phyloP scores from a whole-genome alignment of 306 rosid species.

The Trifolium pratense region DNA sequence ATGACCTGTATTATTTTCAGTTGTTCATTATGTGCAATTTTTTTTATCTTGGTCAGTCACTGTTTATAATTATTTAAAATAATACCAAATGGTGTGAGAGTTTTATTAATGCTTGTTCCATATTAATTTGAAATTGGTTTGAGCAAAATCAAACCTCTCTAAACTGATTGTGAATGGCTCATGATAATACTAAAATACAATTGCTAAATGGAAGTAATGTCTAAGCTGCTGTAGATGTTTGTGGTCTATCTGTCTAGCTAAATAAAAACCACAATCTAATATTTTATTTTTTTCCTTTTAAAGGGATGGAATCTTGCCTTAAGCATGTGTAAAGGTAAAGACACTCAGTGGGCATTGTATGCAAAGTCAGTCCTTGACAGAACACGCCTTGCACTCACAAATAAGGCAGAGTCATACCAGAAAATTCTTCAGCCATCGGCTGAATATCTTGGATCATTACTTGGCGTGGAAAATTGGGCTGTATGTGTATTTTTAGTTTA shows the following conservation, averaged over 20 bases:
- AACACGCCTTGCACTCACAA: conserved; percentile 90
- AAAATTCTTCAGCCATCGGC: conserved; percentile 89
- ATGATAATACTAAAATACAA: conserved; percentile 25
- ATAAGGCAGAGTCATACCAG: conserved; percentile 85
- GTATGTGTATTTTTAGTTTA: conserved; percentile 56
- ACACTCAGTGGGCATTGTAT: conserved; percentile 80
- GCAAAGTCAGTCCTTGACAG: conserved; percentile 96
- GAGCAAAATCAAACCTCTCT: conserved; percentile 12
- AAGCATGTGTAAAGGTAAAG: conserved; percentile 63
- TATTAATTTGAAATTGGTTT: conserved; percentile 26
- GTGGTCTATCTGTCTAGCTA: conserved; percentile 14
- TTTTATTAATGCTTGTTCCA: conserved; percentile 13
- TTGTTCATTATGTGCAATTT: conserved; percentile 12
- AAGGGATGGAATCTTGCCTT: conserved; percentile 92
- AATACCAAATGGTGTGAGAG: neutral
- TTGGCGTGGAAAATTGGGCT: conserved; percentile 89
- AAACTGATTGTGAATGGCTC: conserved; percentile 32
- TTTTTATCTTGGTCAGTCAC: conserved; percentile 29
- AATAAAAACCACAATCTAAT: conserved; percentile 30
- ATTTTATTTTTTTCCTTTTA: conserved; percentile 38
- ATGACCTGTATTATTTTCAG: conserved; percentile 9
- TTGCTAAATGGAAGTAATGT: conserved; percentile 32
- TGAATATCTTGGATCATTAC: conserved; percentile 92
- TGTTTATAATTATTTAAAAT: conserved; percentile 22
- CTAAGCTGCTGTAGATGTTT: conserved; percentile 25